Conservation (phyloP, 1,284 basidiomycete genomes). For the Ceratobasidium sp. region DNA sequence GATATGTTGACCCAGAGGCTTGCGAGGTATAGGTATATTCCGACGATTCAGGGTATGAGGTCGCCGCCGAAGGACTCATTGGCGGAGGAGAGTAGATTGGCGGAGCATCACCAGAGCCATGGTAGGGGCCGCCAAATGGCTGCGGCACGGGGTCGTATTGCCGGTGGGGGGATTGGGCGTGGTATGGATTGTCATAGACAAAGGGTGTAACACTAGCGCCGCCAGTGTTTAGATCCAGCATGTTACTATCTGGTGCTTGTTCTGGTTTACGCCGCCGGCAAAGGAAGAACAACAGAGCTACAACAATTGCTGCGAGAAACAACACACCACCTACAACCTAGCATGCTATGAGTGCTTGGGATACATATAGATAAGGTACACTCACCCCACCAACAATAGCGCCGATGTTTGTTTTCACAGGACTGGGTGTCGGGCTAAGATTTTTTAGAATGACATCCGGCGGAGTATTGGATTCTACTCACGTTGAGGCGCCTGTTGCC, state of each 20-base stretch:
- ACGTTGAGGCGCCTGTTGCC: not conserved
- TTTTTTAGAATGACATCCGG: not conserved
- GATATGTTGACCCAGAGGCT: not conserved
- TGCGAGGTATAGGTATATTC: not conserved
- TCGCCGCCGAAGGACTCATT: not conserved
- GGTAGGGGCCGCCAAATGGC: not conserved
- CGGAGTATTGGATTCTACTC: not conserved
- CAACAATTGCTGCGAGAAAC: not conserved
- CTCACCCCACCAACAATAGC: constrained; percentile 28
- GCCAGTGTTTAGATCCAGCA: not conserved
- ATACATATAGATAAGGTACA: not conserved
- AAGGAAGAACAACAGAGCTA: constrained; percentile 7
- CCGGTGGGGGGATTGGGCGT: not conserved
- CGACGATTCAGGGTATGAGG: not conserved
- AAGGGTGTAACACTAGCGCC: constrained; percentile 7
- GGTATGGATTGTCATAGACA: not conserved
- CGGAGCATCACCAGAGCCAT: constrained; percentile 1
- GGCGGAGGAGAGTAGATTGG: constrained; percentile 12
- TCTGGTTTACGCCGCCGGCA: not conserved
- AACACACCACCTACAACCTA: constrained; percentile 25
- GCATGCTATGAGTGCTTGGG: not conserved
- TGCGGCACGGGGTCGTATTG: not conserved
- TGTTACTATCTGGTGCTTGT: not conserved
- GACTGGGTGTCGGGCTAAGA: not conserved
- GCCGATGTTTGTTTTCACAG: constrained; percentile 14